Evolutionary conservation across 106 monocot genomes (phyloP).

Genomic region (Dendrobium huoshanense): DNA sequence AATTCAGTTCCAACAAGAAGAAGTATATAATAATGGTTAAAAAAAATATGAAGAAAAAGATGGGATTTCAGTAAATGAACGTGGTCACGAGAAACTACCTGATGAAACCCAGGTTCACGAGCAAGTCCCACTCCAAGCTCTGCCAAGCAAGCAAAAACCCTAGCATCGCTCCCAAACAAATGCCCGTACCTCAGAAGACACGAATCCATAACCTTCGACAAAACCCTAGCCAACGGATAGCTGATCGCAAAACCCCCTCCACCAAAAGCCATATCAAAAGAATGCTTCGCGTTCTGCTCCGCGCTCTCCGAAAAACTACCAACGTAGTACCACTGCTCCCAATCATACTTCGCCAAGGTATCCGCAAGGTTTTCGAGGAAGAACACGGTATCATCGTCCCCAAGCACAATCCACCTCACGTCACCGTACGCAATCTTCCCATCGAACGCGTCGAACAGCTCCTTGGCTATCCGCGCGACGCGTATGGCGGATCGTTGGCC

Average conservation of each 20-base stretch:
- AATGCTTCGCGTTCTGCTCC: slow-evolving; percentile 50
- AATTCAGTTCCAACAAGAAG: background rate
- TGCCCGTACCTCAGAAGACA: slow-evolving; percentile 70
- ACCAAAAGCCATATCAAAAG: slow-evolving; percentile 81
- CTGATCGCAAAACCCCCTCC: slow-evolving; percentile 87
- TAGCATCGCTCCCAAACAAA: slow-evolving; percentile 77
- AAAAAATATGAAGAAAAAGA: slow-evolving; percentile 2
- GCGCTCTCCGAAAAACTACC: slow-evolving; percentile 63
- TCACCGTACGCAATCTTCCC: slow-evolving; percentile 1
- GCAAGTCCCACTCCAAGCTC: slow-evolving; percentile 79
- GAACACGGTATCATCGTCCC: slow-evolving; percentile 91
- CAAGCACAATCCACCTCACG: slow-evolving; percentile 74
- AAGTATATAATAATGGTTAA: background rate
- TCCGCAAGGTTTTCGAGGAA: slow-evolving; percentile 54
- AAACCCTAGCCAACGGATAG: slow-evolving; percentile 54
- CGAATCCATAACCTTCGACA: slow-evolving; percentile 63
- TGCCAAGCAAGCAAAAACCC: slow-evolving; percentile 63
- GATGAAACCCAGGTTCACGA: slow-evolving; percentile 82
- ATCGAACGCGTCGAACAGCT: slow-evolving; percentile 25
- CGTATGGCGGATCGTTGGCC: slow-evolving; percentile 62
- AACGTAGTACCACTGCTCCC: slow-evolving; percentile 55
- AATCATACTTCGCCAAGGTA: slow-evolving; percentile 55
- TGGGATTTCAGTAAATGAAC: background rate
- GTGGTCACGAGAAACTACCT: slow-evolving; percentile 26
- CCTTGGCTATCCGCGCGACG: slow-evolving; percentile 46